These are phyloP conservation scores for Cyclocybe cylindracea DNA, from an alignment of 768 basidiomycete genomes.

Conservation along the genomic window DNA sequence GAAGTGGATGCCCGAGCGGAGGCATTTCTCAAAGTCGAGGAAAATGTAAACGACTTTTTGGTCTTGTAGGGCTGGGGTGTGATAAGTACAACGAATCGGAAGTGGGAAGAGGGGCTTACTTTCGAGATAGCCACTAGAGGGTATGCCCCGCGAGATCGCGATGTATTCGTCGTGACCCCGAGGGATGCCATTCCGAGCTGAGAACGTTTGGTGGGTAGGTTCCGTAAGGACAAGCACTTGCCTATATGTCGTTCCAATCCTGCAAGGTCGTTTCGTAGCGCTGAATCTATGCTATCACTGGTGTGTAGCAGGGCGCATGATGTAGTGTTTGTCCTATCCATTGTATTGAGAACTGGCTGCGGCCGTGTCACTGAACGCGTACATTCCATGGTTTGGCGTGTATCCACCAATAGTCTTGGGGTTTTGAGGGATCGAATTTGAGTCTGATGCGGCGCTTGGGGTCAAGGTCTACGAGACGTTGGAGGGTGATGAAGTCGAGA, in stretches of 20 bases:
- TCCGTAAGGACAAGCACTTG: neutral
- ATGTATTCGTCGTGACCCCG: slow-evolving; percentile 18
- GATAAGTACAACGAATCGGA: neutral
- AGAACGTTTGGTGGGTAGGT: neutral
- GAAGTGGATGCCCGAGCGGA: slow-evolving; percentile 17
- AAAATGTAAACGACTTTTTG: slow-evolving; percentile 18
- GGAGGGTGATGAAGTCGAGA: slow-evolving; percentile 15
- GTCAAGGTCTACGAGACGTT: slow-evolving; percentile 14
- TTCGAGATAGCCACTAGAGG: slow-evolving; percentile 13
- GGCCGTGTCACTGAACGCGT: neutral
- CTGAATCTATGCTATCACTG: no score
- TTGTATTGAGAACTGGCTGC: neutral
- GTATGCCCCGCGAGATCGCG: slow-evolving; percentile 14
- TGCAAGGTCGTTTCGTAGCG: slow-evolving; percentile 18
- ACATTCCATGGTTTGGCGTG: slow-evolving; percentile 18
- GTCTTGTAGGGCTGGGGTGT: slow-evolving; percentile 9
- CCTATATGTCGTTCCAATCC: slow-evolving; percentile 18
- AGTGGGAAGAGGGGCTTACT: slow-evolving; percentile 2
- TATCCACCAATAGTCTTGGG: slow-evolving; percentile 20
- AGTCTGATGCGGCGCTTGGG: slow-evolving; percentile 14
- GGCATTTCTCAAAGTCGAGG: slow-evolving; percentile 12
- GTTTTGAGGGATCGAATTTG: slow-evolving; percentile 12
- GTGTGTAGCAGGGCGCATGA: slow-evolving; percentile 11
- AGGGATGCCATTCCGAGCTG: slow-evolving; percentile 21
- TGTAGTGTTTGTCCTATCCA: slow-evolving; percentile 13